Percentiles rank a stretch among this genome's conserved stretches.
Conservation (phyloP, 768 basidiomycete species). For the Multifurca ochricompacta region DNA sequence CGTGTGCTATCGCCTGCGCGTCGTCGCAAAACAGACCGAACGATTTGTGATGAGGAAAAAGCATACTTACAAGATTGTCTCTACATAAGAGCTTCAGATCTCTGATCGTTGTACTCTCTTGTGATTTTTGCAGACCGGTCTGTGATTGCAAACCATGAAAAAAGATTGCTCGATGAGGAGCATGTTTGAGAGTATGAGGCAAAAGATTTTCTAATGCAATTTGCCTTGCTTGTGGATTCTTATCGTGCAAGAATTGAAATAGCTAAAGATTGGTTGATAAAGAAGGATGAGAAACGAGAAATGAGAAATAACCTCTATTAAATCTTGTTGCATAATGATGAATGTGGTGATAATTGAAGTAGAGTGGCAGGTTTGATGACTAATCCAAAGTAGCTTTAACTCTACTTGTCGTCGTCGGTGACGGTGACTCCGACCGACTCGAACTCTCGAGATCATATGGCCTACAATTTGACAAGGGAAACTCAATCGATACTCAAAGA, state of each 20-base stretch:
- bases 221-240: conserved; percentile 80
- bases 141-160: conserved; percentile 45
- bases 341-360: too few relatives aligned
- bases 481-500: conserved; percentile 52
- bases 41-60: conserved; percentile 9
- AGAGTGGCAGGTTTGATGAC: conserved; percentile 1
- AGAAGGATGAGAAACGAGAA: neutral
- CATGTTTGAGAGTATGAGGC: conserved; percentile 64
- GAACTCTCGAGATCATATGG: conserved; percentile 35
- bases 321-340: conserved; percentile 12
- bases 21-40: neutral
- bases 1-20: conserved; percentile 76
- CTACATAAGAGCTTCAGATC: conserved; percentile 83
- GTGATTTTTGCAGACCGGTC: conserved; percentile 48
- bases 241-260: conserved; percentile 75
- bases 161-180: conserved; percentile 70
- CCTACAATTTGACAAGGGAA: conserved; percentile 68
- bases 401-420: too few relatives aligned
- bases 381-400: neutral
- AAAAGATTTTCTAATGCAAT: conserved; percentile 81
- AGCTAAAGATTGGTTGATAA: conserved; percentile 38
- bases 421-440: neutral
- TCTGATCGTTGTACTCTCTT: conserved; percentile 61
- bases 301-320: conserved; percentile 19
- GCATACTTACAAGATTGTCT: conserved; percentile 65